Evolutionary conservation across 169 alveolate genomes (phyloP).

Genomic region (Plasmodium adleri): DNA sequence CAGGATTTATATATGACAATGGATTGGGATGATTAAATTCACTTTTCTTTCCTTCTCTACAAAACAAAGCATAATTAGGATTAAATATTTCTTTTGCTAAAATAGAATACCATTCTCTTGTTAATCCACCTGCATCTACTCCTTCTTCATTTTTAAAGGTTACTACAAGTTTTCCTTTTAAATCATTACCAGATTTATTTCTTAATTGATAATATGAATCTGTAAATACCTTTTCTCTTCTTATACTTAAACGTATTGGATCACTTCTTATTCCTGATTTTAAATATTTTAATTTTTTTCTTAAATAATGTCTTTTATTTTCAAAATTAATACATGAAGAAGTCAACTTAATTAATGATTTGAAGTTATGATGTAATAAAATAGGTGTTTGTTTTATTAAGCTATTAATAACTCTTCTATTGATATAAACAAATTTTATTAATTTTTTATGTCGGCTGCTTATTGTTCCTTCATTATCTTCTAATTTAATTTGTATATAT

Average conservation of each 20-base stretch:
- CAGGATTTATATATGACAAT: slow-evolving; percentile 94
- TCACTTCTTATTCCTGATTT: slow-evolving; percentile 81
- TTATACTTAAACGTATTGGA: slow-evolving; percentile 90
- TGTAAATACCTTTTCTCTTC: slow-evolving; percentile 95
- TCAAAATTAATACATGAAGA: slow-evolving; percentile 97
- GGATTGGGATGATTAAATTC: slow-evolving; percentile 97
- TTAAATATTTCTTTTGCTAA: slow-evolving; percentile 98
- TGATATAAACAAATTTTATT: slow-evolving; percentile 80
- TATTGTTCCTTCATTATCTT: slow-evolving; percentile 49
- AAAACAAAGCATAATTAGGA: slow-evolving; percentile 97
- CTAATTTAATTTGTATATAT: slow-evolving; percentile 65
- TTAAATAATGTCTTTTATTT: slow-evolving; percentile 96
- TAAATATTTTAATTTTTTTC: slow-evolving; percentile 89
- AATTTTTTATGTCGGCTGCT: slow-evolving; percentile 76
- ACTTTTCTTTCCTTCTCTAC: slow-evolving; percentile 91
- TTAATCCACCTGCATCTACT: slow-evolving; percentile 99
- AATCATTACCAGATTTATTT: slow-evolving; percentile 92
- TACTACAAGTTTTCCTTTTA: slow-evolving; percentile 95
- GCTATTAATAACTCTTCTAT: slow-evolving; percentile 83
- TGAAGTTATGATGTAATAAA: slow-evolving; percentile 86
- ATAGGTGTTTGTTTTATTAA: slow-evolving; percentile 88
- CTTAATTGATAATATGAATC: slow-evolving; percentile 95
- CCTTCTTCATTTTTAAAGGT: slow-evolving; percentile 98
- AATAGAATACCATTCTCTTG: slow-evolving; percentile 98
- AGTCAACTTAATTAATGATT: slow-evolving; percentile 88